Base-by-base conservation (phyloP, 148 eudicot genomes). In the Linanthus parryae region DNA sequence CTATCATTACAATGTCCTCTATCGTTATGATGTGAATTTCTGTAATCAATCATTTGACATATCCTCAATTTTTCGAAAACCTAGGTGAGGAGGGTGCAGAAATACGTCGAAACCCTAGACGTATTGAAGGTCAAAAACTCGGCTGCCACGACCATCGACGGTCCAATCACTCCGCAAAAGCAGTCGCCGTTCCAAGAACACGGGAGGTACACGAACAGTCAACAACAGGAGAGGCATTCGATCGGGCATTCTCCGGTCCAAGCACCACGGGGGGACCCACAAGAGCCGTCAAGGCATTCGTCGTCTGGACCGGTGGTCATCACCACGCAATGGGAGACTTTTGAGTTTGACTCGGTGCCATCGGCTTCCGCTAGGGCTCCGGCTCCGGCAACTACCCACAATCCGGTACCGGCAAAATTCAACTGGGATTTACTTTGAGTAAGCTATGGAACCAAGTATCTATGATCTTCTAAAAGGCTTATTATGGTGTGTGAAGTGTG, bases 241-340 rank as follows among this genome's bases (percentile, higher is more conserved):
- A 45, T 67, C 40, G 79, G 72, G 46, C 64, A 71, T 53, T 72
- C 69, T 8, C 67, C 80, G 7, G 17, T 59, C 28, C 67, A 57
- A 14, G 52, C 64, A 12, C 62, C 43, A 43, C 46, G n/a, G 25
- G 59, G 25, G 14, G 54, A 51, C 23, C 56, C 18, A 6, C 68
- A 65, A 31, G 78, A 65, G 33, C 65, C 64, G 8, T 48, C 82
- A 2, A 59, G 76, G 52, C 61, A 57, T 61, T 82, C 94, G 4
- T 26, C 68, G 19, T 71, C 88, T 6, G 82, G 72, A 25, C 52
- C 80, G 8, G 95, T 94, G 20, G 95, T 94, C 29, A 74, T 78
- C 28, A 94, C 99, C 19, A 92, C 96, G 26, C 83, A 88, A 42
- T 92, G 99, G 96, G 99, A 92, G 64, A 87, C 85, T 1, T 92